Conservation (phyloP, 768 basidiomycete species). For the Suillus variegatus region DNA sequence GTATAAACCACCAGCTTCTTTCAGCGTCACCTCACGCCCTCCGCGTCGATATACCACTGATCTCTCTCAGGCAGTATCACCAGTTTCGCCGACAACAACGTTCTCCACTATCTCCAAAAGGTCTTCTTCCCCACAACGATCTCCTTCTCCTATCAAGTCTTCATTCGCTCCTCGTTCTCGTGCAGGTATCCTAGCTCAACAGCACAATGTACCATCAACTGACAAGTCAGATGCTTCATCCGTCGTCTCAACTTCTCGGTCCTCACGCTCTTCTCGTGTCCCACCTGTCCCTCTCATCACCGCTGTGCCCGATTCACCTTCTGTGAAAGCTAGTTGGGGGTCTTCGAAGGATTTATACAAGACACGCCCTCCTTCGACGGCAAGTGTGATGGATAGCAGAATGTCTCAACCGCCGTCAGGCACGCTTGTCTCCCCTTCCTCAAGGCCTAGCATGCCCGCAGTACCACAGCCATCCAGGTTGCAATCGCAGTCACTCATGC, state of each 20-base stretch:
- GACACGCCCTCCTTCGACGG: constrained; percentile 15
- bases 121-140: constrained; percentile 9
- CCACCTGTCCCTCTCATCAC: constrained; percentile 32
- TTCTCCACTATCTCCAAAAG: background rate
- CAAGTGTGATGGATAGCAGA: constrained; percentile 14
- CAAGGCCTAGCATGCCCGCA: constrained; percentile 11
- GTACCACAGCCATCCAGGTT: constrained; percentile 21
- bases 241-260: constrained; percentile 21
- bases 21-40: constrained; percentile 64
- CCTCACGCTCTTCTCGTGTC: constrained; percentile 27
- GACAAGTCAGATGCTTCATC: constrained; percentile 32
- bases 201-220: constrained; percentile 5
- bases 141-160: constrained; percentile 14
- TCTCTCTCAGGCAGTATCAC: constrained; percentile 10
- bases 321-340: constrained; percentile 24
- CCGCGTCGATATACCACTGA: constrained; percentile 36
- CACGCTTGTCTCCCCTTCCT: constrained; percentile 13
- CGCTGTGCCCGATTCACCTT: constrained; percentile 34
- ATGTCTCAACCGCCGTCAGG: constrained; percentile 15
- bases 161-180: constrained; percentile 18
- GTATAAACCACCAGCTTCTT: constrained; percentile 55
- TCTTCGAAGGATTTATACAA: constrained; percentile 11
- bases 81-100: constrained; percentile 1
- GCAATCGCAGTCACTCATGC: constrained; percentile 24
- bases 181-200: constrained; percentile 8